phyloP scores from a whole-genome alignment of 257 asterid species.

The Jacaranda copaia region DNA sequence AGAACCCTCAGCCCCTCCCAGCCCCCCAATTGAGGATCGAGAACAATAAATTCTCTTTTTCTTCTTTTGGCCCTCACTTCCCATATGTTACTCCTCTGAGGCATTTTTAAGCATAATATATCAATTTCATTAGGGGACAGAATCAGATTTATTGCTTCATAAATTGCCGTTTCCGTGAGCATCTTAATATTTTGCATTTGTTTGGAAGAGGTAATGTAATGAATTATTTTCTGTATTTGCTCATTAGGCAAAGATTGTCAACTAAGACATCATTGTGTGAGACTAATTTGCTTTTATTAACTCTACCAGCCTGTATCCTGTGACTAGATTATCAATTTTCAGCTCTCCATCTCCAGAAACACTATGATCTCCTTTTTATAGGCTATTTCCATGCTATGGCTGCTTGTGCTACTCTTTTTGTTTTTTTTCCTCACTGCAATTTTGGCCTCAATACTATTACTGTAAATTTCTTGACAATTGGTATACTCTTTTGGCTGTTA shows the following conservation, averaged over 20 bases:
- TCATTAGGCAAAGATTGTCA: not conserved
- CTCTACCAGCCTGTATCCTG: not conserved
- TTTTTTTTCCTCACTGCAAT: not conserved
- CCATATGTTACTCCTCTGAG: not conserved
- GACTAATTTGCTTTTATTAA: constrained; percentile 19
- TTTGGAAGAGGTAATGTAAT: not conserved
- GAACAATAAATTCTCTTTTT: constrained; percentile 1
- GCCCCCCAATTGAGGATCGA: not conserved
- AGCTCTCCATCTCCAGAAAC: constrained; percentile 21
- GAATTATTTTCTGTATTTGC: constrained; percentile 21
- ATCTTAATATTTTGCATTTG: not conserved
- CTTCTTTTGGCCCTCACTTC: not conserved
- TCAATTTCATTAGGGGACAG: constrained; percentile 1
- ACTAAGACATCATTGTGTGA: constrained; percentile 5
- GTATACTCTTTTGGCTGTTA: not conserved
- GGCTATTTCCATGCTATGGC: constrained; percentile 25
- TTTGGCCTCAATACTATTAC: constrained; percentile 14
- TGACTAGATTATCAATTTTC: constrained; percentile 19
- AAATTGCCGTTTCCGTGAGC: constrained; percentile 22
- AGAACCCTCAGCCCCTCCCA: not conserved
- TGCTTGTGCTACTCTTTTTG: not conserved
- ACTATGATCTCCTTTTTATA: not conserved
- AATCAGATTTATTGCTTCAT: constrained; percentile 11
- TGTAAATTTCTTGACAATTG: not conserved
- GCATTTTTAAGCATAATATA: not conserved